These are phyloP conservation scores for Craterostigma plantagineum DNA, from an alignment of 257 asterid species.

Conservation along the genomic window DNA sequence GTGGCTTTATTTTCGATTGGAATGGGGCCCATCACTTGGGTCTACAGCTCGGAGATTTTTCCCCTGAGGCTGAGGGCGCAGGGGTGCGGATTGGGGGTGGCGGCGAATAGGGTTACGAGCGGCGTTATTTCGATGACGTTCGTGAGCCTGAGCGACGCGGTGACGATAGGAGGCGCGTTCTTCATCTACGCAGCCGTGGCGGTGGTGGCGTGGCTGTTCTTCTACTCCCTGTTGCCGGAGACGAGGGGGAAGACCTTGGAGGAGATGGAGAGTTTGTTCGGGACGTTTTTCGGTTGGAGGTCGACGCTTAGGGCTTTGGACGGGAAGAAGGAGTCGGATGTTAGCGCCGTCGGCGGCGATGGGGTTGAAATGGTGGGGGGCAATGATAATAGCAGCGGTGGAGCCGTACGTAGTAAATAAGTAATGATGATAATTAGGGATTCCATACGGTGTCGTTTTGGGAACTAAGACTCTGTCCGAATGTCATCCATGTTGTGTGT, in stretches of 20 bases:
- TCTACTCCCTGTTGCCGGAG: constrained; percentile 16
- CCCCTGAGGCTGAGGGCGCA: constrained; percentile 17
- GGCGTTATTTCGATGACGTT: constrained; percentile 18
- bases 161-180: constrained; percentile 19
- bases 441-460: no score
- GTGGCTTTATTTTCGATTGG: constrained; percentile 1
- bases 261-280: constrained; percentile 19
- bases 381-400: background rate
- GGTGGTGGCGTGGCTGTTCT: constrained; percentile 13
- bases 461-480: no score
- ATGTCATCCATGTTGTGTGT: no score
- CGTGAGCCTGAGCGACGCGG: constrained; percentile 12
- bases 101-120: constrained; percentile 13
- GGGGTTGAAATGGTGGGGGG: constrained; percentile 5
- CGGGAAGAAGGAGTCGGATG: background rate
- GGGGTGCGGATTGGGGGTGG: constrained; percentile 17
- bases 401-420: no score
- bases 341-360: no score
- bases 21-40: constrained; percentile 18
- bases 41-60: constrained; percentile 18
- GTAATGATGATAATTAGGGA: no score
- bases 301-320: constrained; percentile 5
- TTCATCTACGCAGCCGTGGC: constrained; percentile 15
- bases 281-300: constrained; percentile 18
- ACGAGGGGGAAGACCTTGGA: constrained; percentile 18